Conservation (phyloP, 805 yeast genomes). For the Teunomyces gatunensis region DNA sequence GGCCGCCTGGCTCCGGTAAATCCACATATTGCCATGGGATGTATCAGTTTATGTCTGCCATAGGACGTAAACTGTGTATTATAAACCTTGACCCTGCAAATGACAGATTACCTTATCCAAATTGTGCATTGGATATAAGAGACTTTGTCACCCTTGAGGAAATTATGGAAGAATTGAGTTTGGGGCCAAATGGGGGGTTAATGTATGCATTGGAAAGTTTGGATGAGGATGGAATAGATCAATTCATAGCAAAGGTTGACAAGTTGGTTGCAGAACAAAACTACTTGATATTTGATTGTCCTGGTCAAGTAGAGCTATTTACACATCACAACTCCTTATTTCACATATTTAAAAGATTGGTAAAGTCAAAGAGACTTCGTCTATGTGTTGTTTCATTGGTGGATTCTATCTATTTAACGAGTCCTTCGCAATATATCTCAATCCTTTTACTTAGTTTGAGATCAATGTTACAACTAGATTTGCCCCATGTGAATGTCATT, state of each 20-base stretch:
- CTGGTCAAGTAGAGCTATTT: slow-evolving; percentile 94
- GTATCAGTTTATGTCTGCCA: slow-evolving; percentile 88
- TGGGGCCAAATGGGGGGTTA: slow-evolving; percentile 91
- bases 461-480: slow-evolving; percentile 87
- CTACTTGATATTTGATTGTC: slow-evolving; percentile 82
- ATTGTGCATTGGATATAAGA: slow-evolving; percentile 71
- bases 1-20: slow-evolving; percentile 98
- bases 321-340: slow-evolving; percentile 81
- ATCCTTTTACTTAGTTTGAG: slow-evolving; percentile 76
- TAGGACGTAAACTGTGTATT: slow-evolving; percentile 84
- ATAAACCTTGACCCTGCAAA: slow-evolving; percentile 93
- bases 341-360: slow-evolving; percentile 60
- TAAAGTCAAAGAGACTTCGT: slow-evolving; percentile 60
- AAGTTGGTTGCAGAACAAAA: slow-evolving; percentile 51
- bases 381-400: slow-evolving; percentile 82
- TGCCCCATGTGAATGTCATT: slow-evolving; percentile 91
- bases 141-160: slow-evolving; percentile 75
- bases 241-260: slow-evolving; percentile 55
- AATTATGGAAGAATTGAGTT: slow-evolving; percentile 63
- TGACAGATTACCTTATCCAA: slow-evolving; percentile 63
- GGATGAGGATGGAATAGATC: slow-evolving; percentile 45
- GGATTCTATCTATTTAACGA: slow-evolving; percentile 77
- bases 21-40: slow-evolving; percentile 93
- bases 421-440: slow-evolving; percentile 88
- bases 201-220: slow-evolving; percentile 73